phyloP scores from a whole-genome alignment of 495 filamentous ascomycete species.

The Aspergillus steynii region DNA sequence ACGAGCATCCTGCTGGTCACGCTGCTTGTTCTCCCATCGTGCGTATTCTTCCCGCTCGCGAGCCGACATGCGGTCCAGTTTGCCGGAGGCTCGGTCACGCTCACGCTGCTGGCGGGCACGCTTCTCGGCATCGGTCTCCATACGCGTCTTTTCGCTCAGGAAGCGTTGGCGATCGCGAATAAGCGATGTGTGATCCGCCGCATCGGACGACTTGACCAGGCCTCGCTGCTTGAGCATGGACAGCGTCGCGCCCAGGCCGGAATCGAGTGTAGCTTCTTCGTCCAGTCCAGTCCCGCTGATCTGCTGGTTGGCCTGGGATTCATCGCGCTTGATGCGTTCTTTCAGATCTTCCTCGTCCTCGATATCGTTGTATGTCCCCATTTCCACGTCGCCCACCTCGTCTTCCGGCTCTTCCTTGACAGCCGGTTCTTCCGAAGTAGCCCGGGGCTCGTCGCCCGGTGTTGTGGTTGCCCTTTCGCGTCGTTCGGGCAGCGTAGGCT shows the following conservation, averaged over 20 bases:
- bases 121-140: constrained; percentile 73
- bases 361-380: constrained; percentile 60
- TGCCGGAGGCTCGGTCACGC: constrained; percentile 76
- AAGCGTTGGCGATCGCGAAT: constrained; percentile 79
- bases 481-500: constrained; percentile 64
- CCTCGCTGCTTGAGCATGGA: constrained; percentile 80
- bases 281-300: constrained; percentile 75
- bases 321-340: constrained; percentile 53
- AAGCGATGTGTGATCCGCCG: constrained; percentile 63
- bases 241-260: constrained; percentile 80
- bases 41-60: constrained; percentile 91
- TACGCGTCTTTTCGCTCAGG: constrained; percentile 70
- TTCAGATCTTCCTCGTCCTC: constrained; percentile 54
- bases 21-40: constrained; percentile 78
- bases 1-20: constrained; percentile 78
- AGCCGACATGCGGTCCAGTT: constrained; percentile 81
- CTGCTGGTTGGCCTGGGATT: constrained; percentile 44
- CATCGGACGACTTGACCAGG: constrained; percentile 64
- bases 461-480: constrained; percentile 46
- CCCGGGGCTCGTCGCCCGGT: constrained; percentile 35
- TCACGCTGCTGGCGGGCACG: constrained; percentile 82
- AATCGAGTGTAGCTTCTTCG: constrained; percentile 74
- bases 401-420: constrained; percentile 50
- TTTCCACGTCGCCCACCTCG: constrained; percentile 56
- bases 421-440: constrained; percentile 52